Percentiles rank a stretch among this genome's conserved stretches.
phyloP scores from a whole-genome alignment of 164 flowering plant genomes.

The Vitis rotundifolia region DNA sequence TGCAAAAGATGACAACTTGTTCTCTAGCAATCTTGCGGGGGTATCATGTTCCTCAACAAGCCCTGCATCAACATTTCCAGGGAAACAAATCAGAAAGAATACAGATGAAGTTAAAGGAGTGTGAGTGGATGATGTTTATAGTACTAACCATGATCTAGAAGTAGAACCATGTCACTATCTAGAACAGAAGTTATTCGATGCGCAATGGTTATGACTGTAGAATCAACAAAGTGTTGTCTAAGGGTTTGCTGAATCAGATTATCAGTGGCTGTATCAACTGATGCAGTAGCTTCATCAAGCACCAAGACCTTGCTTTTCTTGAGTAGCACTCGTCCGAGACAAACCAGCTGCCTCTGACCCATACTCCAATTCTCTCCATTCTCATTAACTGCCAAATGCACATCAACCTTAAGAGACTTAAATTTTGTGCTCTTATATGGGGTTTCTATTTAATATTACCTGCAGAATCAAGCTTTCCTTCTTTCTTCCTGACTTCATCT shows the following conservation, averaged over 20 bases:
- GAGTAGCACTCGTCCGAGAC: slow-evolving; percentile 78
- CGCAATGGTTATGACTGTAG: slow-evolving; percentile 74
- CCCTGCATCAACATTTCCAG: slow-evolving; percentile 36
- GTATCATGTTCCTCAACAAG: slow-evolving; percentile 60
- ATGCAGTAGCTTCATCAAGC: slow-evolving; percentile 92
- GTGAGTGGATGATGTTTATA: not conserved
- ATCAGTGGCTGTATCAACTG: slow-evolving; percentile 88
- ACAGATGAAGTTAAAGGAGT: too few relatives aligned
- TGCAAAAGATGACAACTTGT: slow-evolving; percentile 63
- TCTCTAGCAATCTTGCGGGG: slow-evolving; percentile 56
- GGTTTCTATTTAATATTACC: slow-evolving; percentile 13
- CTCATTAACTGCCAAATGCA: slow-evolving; percentile 55
- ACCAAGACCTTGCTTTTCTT: slow-evolving; percentile 80
- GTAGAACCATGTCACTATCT: slow-evolving; percentile 75
- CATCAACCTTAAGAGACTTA: not conserved
- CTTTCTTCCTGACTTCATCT: slow-evolving; percentile 28
- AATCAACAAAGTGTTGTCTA: slow-evolving; percentile 52
- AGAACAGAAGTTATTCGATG: slow-evolving; percentile 79
- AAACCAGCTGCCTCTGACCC: slow-evolving; percentile 88
- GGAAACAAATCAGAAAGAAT: too few relatives aligned
- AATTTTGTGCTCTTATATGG: too few relatives aligned
- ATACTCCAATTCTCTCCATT: slow-evolving; percentile 96
- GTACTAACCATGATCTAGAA: slow-evolving; percentile 67
- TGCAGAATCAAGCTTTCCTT: slow-evolving; percentile 34
- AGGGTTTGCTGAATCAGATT: slow-evolving; percentile 76